Conservation (phyloP, 192 early-diverging fungal genomes). For the Mortierella claussenii region DNA sequence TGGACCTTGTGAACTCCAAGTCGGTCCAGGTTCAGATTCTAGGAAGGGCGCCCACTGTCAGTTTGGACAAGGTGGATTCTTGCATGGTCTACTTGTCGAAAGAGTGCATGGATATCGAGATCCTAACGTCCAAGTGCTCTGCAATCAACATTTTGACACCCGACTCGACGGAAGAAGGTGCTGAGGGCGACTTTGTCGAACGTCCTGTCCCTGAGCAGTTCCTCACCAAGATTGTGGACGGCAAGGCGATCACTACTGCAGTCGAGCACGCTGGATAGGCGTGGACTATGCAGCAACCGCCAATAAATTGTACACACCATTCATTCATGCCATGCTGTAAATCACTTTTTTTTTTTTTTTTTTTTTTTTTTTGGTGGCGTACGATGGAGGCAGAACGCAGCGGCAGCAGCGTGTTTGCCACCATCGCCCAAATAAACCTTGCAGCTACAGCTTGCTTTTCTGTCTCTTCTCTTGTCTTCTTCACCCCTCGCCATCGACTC, state of each 20-base stretch:
- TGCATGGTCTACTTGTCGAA: constrained; percentile 90
- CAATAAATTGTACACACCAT: too few relatives aligned
- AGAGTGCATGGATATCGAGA: constrained; percentile 79
- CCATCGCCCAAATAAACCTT: too few relatives aligned
- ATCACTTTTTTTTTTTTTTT: background rate
- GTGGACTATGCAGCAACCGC: too few relatives aligned
- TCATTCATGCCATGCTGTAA: background rate
- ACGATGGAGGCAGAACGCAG: too few relatives aligned
- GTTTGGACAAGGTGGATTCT: constrained; percentile 94
- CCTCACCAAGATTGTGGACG: constrained; percentile 85
- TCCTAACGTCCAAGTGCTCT: constrained; percentile 93
- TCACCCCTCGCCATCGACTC: too few relatives aligned
- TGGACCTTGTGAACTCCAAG: constrained; percentile 93
- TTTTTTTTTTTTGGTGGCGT: too few relatives aligned
- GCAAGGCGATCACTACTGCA: constrained; percentile 82
- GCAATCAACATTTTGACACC: constrained; percentile 91
- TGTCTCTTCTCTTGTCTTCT: too few relatives aligned
- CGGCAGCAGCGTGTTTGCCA: too few relatives aligned
- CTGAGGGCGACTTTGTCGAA: constrained; percentile 79
- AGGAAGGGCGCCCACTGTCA: constrained; percentile 83
- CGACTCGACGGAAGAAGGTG: constrained; percentile 74
- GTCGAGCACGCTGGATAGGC: constrained; percentile 84
- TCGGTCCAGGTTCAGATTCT: constrained; percentile 89
- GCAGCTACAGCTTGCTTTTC: too few relatives aligned
- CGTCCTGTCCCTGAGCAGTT: constrained; percentile 93